Conservation (phyloP, 768 basidiomycete genomes). For the Auricularia cornea region DNA sequence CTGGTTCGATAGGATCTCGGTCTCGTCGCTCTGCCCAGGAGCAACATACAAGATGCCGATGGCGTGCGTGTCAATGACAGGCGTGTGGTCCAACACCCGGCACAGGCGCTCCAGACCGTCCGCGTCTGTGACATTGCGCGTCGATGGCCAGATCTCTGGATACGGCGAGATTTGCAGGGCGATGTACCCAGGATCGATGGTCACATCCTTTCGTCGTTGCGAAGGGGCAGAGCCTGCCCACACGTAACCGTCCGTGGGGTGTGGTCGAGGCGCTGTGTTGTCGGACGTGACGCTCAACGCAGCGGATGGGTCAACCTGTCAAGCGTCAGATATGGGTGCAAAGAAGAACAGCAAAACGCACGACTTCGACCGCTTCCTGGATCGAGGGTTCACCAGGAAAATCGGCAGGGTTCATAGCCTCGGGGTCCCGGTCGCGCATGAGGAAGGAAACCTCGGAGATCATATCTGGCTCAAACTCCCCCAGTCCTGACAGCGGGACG, state of each 20-base stretch:
- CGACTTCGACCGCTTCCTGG: background rate
- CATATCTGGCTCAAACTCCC: conserved; percentile 76
- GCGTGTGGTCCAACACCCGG: conserved; percentile 67
- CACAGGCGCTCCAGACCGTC: conserved; percentile 51
- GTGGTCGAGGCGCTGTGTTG: conserved; percentile 37
- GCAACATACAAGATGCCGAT: conserved; percentile 95
- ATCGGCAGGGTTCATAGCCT: conserved; percentile 18
- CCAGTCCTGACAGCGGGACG: conserved; percentile 73
- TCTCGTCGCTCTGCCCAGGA: conserved; percentile 77
- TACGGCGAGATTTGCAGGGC: conserved; percentile 79
- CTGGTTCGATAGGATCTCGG: conserved; percentile 79
- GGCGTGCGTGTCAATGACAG: conserved; percentile 96
- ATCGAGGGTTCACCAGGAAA: conserved; percentile 14
- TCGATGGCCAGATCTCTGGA: conserved; percentile 40
- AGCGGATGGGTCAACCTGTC: background rate
- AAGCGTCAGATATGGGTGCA: background rate
- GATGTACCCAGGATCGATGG: conserved; percentile 77
- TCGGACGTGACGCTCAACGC: background rate
- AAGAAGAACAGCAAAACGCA: conserved; percentile 6
- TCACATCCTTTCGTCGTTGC: conserved; percentile 78
- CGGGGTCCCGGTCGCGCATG: conserved; percentile 53
- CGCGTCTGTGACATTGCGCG: conserved; percentile 40
- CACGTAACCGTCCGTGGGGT: conserved; percentile 76
- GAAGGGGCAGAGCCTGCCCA: conserved; percentile 85
- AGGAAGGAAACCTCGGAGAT: conserved; percentile 64